These are phyloP conservation scores for Beauveria pseudobassiana DNA, from an alignment of 2,329 filamentous ascomycete species.

Conservation along the genomic window DNA sequence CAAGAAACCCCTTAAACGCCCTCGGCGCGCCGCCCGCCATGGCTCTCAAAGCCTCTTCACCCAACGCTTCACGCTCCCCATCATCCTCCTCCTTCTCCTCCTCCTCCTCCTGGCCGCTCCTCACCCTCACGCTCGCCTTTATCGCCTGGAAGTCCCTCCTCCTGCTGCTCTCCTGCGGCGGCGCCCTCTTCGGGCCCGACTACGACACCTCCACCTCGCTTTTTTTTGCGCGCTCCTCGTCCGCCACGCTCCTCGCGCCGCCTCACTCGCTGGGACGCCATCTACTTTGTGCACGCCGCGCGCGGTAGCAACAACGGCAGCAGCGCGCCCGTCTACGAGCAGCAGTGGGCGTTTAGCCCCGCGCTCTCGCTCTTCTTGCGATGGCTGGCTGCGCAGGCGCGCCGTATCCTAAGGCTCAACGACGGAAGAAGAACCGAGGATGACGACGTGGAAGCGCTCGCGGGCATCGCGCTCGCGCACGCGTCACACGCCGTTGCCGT, in stretches of 20 bases:
- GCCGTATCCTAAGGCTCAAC: conserved; percentile 17
- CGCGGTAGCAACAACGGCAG: conserved; percentile 36
- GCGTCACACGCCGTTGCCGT: conserved; percentile 70
- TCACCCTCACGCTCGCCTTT: conserved; percentile 36
- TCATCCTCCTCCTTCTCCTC: neutral
- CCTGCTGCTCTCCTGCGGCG: conserved; percentile 49
- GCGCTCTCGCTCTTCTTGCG: conserved; percentile 38
- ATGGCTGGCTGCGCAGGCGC: conserved; percentile 23
- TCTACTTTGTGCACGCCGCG: conserved; percentile 64
- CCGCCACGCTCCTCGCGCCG: conserved; percentile 37
- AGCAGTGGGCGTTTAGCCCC: conserved; percentile 75
- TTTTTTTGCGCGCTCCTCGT: conserved; percentile 34
- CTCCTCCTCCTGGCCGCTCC: conserved; percentile 14
- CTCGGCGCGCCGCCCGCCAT: neutral
- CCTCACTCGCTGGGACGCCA: conserved; percentile 71
- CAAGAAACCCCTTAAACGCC: neutral
- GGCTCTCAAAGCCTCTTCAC: neutral
- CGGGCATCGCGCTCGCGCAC: conserved; percentile 63
- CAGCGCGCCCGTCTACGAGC: conserved; percentile 56
- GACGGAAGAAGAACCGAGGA: neutral
- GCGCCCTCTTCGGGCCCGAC: conserved; percentile 44
- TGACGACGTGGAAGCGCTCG: conserved; percentile 32
- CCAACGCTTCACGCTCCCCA: neutral
- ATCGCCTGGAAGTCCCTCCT: conserved; percentile 60
- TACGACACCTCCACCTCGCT: conserved; percentile 73